Conservation (phyloP, 805 yeast species). For the Kluyveromyces starmeri region DNA sequence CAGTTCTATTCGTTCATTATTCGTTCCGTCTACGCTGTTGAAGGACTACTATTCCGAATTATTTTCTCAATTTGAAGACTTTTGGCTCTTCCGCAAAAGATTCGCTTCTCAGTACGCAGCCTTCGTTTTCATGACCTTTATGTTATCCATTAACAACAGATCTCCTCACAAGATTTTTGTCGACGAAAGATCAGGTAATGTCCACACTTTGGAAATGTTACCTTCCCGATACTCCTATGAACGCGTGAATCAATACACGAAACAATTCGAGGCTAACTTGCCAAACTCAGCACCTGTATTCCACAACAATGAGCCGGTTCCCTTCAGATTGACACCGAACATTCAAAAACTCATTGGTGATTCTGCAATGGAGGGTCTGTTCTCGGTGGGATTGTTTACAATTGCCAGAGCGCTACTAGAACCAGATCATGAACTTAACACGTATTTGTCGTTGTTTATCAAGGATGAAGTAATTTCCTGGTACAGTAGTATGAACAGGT, state of each 20-base stretch:
- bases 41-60: constrained; percentile 64
- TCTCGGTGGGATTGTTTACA: constrained; percentile 73
- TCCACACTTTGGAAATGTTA: constrained; percentile 91
- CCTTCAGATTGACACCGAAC: constrained; percentile 94
- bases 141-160: constrained; percentile 88
- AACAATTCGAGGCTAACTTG: constrained; percentile 30
- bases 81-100: constrained; percentile 94
- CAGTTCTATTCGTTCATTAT: constrained; percentile 76
- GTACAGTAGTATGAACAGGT: constrained; percentile 82
- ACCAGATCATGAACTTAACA: constrained; percentile 87
- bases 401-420: constrained; percentile 85
- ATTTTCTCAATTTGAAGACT: constrained; percentile 78
- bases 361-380: constrained; percentile 84
- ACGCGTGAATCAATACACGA: constrained; percentile 32
- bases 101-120: constrained; percentile 93
- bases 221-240: constrained; percentile 67
- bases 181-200: constrained; percentile 72
- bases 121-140: constrained; percentile 82
- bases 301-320: constrained; percentile 86
- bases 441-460: constrained; percentile 85
- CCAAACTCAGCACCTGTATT: constrained; percentile 62
- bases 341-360: constrained; percentile 91
- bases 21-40: constrained; percentile 79
- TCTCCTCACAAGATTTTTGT: constrained; percentile 90
- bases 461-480: constrained; percentile 93